Evolutionary conservation across 1,284 basidiomycete genomes (phyloP).

Genomic region (Tilletia walkeri): DNA sequence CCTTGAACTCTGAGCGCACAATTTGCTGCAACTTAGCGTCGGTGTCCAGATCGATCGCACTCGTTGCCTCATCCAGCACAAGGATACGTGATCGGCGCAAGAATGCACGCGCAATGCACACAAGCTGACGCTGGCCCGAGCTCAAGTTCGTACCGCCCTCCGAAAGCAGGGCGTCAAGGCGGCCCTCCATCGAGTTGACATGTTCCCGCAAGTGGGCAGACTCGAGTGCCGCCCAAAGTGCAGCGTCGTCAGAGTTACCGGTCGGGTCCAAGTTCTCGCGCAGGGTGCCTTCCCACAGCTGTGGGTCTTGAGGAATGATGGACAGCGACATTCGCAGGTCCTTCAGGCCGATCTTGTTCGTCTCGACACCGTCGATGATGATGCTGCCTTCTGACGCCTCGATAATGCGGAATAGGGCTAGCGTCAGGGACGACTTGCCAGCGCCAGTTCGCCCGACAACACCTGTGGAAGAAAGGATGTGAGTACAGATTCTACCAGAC

Average conservation of each 20-base stretch:
- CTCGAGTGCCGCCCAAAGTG: constrained; percentile 77
- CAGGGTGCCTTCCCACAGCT: constrained; percentile 81
- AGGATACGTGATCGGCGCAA: constrained; percentile 69
- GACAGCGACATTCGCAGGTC: constrained; percentile 66
- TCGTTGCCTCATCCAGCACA: constrained; percentile 79
- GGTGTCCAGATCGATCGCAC: constrained; percentile 75
- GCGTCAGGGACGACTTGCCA: constrained; percentile 79
- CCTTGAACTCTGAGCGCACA: constrained; percentile 63
- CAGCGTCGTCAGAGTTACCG: constrained; percentile 66
- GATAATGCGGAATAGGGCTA: constrained; percentile 57
- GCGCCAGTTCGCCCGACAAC: constrained; percentile 76
- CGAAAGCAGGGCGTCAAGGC: constrained; percentile 72
- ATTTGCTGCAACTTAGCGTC: constrained; percentile 80
- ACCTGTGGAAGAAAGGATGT: constrained; percentile 19
- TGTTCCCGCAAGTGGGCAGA: constrained; percentile 71
- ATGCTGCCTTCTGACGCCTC: constrained; percentile 79
- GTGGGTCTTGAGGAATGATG: constrained; percentile 76
- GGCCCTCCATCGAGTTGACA: constrained; percentile 69
- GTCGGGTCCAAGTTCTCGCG: constrained; percentile 81
- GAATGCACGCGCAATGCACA: constrained; percentile 56
- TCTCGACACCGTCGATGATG: constrained; percentile 77
- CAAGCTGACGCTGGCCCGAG: constrained; percentile 69
- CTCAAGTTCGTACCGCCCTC: constrained; percentile 79
- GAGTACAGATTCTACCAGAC: neutral
- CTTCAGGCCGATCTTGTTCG: constrained; percentile 76